Evolutionary conservation across 305 asterid species (phyloP), one percentile per base, ranked within the genome.

Genomic region (Fraxinus ornus): DNA sequence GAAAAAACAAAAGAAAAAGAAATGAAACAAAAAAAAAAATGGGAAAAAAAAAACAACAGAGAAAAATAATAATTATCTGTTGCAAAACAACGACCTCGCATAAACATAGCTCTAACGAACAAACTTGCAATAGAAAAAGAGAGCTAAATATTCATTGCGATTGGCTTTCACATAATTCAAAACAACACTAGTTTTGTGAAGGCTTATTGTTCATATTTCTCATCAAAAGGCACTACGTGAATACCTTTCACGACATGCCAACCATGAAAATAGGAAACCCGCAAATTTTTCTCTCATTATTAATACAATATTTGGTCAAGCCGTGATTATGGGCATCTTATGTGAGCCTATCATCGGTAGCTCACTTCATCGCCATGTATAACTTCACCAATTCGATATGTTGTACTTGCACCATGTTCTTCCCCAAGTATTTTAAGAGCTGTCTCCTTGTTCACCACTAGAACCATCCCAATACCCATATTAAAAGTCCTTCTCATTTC

Each of bases 381-480:
- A 49, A 95, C 94, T 87, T 95, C 97, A 33, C 98, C 98, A 60
- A 95, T 91, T 74, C 86, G 88, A 83, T 74, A 90, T 13, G 84
- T 87, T 0, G 79, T 39, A 75, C 76, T 78, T 17, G 86, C 55
- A 47, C 74, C 79, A 32, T 76, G 76, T 17, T 79, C 87, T 5
- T 90, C 93, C 76, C 78, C 87, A 0, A 94, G 88, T 71, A 94
- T 90, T 77, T 91, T 82, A 1, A 28, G 85, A 32, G 98, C 97
- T 0, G 93, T 89, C 83, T 89, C 98, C 80, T 89, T 90, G 83
- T 90, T 88, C 79, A 95, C 93, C 37, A 92, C 98, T 4, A 95
- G 88, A 70, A 95, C 98, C 97, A 95, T 95, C 47, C 98, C 98
- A 0, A 95, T 92, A 21, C 98, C 98, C 98, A 95, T 94, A 81